A percentile compares a stretch with the other conserved stretches of the same genome.
Evolutionary conservation across 768 basidiomycete genomes (phyloP).

Genomic region (Kwoniella dejecticola): DNA sequence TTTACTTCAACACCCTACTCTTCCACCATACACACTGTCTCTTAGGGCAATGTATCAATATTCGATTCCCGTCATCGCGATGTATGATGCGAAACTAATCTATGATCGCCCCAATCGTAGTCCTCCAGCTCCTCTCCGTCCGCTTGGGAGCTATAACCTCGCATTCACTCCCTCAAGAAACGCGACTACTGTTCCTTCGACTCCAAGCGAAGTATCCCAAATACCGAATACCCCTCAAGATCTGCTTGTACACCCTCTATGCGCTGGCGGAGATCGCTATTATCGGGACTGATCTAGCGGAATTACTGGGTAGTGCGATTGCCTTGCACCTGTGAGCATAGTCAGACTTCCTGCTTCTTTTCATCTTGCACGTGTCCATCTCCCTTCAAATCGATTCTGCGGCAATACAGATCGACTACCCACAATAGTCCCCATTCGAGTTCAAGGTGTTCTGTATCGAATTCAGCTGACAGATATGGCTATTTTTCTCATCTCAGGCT

Average conservation of each 20-base stretch:
- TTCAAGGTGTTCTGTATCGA: too few species aligned
- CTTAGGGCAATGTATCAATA: too few species aligned
- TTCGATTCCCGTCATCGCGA: too few species aligned
- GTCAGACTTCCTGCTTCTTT: background rate
- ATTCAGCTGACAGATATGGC: too few species aligned
- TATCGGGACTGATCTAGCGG: constrained; percentile 76
- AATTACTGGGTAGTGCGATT: constrained; percentile 78
- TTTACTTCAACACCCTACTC: too few species aligned
- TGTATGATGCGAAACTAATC: background rate
- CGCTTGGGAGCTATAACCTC: constrained; percentile 65
- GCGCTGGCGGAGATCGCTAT: constrained; percentile 67
- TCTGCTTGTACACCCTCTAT: constrained; percentile 36
- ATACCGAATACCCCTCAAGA: constrained; percentile 38
- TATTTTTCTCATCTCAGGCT: constrained; percentile 36
- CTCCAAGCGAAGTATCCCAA: constrained; percentile 49
- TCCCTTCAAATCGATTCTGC: too few species aligned
- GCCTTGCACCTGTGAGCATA: constrained; percentile 69
- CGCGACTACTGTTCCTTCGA: constrained; percentile 44
- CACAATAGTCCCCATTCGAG: too few species aligned
- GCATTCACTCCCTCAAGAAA: constrained; percentile 45
- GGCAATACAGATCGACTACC: too few species aligned
- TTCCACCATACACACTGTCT: too few species aligned
- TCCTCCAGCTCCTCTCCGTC: constrained; percentile 79
- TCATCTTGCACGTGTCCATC: background rate
- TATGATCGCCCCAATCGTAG: constrained; percentile 34